phyloP scores from a whole-genome alignment of 2,329 filamentous ascomycete species.

The Pezicula rhizophila region DNA sequence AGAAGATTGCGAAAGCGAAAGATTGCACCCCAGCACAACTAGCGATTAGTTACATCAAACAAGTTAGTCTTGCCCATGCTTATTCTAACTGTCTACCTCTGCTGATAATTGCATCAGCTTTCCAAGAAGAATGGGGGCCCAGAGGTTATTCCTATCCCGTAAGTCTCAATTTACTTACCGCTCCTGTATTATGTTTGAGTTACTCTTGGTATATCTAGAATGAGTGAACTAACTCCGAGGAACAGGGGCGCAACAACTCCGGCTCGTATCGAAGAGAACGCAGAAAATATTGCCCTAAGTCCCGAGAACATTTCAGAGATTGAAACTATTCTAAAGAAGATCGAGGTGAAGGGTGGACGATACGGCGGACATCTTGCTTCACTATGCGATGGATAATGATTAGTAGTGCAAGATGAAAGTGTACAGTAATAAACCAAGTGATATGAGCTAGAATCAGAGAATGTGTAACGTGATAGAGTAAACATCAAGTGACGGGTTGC shows the following conservation, averaged over 20 bases:
- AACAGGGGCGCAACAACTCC: conserved; percentile 46
- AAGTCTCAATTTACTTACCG: no score
- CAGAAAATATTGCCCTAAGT: conserved; percentile 41
- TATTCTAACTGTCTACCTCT: neutral
- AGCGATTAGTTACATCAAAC: conserved; percentile 59
- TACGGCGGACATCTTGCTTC: conserved; percentile 30
- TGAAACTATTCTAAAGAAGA: conserved; percentile 40
- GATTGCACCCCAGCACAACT: conserved; percentile 56
- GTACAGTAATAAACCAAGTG: neutral
- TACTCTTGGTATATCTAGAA: no score
- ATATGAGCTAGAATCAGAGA: conserved; percentile 18
- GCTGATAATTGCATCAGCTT: conserved; percentile 13
- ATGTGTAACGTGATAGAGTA: conserved; percentile 25
- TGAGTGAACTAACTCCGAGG: no score
- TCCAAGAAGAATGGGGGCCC: conserved; percentile 23
- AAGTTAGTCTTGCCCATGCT: conserved; percentile 35
- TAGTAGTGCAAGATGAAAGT: conserved; percentile 3
- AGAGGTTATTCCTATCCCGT: conserved; percentile 57
- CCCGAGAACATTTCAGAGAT: conserved; percentile 46
- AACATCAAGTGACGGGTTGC: conserved; percentile 15
- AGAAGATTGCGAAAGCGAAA: conserved; percentile 53
- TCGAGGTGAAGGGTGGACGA: conserved; percentile 41
- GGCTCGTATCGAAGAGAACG: conserved; percentile 55
- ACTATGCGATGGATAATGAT: conserved; percentile 9
- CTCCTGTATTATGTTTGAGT: no score